A percentile compares a stretch with the other conserved stretches of the same genome.
phyloP scores from a whole-genome alignment of 352 stramenopile species.

The Pythium chondricola region DNA sequence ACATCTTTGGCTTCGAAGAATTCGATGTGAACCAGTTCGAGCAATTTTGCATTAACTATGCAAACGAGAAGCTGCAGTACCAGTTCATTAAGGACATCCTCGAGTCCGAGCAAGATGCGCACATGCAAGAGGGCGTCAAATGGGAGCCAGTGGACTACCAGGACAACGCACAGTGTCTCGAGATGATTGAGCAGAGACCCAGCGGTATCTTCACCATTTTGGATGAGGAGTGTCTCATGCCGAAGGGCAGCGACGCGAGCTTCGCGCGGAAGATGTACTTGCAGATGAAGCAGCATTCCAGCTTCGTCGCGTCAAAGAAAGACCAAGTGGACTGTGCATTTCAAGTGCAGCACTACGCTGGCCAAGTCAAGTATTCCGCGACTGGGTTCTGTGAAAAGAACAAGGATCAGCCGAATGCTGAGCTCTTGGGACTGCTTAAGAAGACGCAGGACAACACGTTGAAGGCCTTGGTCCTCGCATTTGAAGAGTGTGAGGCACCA shows the following conservation, averaged over 20 bases:
- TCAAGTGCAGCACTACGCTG: conserved; percentile 79
- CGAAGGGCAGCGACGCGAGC: conserved; percentile 66
- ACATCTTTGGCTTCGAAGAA: conserved; percentile 90
- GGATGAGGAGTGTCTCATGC: conserved; percentile 84
- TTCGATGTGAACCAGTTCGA: conserved; percentile 87
- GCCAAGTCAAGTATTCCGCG: conserved; percentile 63
- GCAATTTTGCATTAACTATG: conserved; percentile 92
- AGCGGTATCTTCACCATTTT: conserved; percentile 70
- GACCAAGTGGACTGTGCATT: conserved; percentile 71
- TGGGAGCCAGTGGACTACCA: conserved; percentile 65
- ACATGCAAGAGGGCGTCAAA: conserved; percentile 65
- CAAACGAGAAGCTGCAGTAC: conserved; percentile 88
- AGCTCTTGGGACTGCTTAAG: conserved; percentile 61
- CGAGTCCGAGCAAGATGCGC: conserved; percentile 63
- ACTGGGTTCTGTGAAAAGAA: conserved; percentile 86
- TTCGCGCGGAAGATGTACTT: conserved; percentile 76
- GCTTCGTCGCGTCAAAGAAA: conserved; percentile 56
- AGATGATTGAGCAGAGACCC: conserved; percentile 81
- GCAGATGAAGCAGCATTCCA: conserved; percentile 45
- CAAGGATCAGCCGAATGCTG: conserved; percentile 80
- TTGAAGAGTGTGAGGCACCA: conserved; percentile 41
- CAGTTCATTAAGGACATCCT: conserved; percentile 83
- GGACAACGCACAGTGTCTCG: conserved; percentile 72
- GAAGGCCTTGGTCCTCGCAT: conserved; percentile 64
- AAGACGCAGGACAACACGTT: conserved; percentile 51